Base-by-base conservation (phyloP, 139 green algal species). In the Deuterostichococcus epilithicus region DNA sequence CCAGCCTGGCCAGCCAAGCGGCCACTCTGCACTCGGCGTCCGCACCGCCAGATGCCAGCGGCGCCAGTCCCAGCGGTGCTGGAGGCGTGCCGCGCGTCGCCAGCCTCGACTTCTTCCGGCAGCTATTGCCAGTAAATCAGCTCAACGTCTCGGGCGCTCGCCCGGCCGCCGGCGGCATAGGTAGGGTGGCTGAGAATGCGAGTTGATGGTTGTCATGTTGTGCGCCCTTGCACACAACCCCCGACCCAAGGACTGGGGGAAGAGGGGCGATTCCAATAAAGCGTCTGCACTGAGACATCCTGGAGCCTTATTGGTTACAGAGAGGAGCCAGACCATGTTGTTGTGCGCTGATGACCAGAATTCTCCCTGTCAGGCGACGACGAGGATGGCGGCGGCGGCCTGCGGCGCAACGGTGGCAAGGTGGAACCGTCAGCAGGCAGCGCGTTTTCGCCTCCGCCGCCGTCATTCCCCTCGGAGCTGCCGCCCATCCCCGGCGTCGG, bases 101-200 rank as follows among this genome's bases (percentile, higher is more conserved):
- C 2, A 91, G 85, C 0, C 78, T 93, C 28, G 89, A 92, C 39
- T 77, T 93, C 20, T 65, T 93, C 22, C 68, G 86, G 34, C 81
- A 89, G 68, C 84, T 91, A 18, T 82, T 87, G 58, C 26, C 80
- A 81, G 78, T 82, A 13, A 79, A 81, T 33, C 79, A 82, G 52
- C 52, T 63, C 52, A 63, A 63, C 52, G 52, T 63, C 52, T 30
- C 18, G 18, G 52, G 52, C 52, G 52, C 52, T 13, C 52, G 52
- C 3, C 52, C 52, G 52, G 52, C 10, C 3, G 52, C 52, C 52
- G 52, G 52, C 52, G 20, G 20, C 52, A 28, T 20, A 63, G 52
- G 52, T 63, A 20, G n/a, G n/a, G n/a, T n/a, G n/a, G n/a, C n/a
- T n/a, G n/a, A n/a, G n/a, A n/a, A n/a, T n/a, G n/a, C n/a, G n/a